Base-by-base conservation (phyloP, 345 rosid species). In the Clausena lansium region DNA sequence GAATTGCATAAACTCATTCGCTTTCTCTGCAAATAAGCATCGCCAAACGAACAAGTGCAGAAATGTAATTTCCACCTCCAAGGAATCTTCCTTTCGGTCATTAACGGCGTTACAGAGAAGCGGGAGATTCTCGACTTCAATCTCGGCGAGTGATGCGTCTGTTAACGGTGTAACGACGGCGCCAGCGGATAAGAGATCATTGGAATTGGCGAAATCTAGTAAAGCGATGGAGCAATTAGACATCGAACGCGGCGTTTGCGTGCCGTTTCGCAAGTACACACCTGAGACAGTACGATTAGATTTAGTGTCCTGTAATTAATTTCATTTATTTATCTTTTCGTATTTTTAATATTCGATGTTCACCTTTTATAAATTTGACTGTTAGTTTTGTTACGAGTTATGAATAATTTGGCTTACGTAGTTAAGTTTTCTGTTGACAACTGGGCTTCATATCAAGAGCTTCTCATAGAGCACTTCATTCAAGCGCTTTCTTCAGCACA, bases 181-280 rank as follows among this genome's bases (percentile, higher is more conserved):
- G 3, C 15, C 64, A 3, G 67, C 35, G 19, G 67, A 71, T 10
- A 58, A 14, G 41, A 76, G 9, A 14, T 69, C 60, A 8, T 14
- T 66, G 63, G 67, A 38, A 28, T 14, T 63, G 2, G 73, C 41
- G 47, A 84, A 77, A 55, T 90, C 97, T 55, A 93, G 91, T 78
- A 71, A 77, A 54, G 98, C 98, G 69, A 66, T 95, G 90, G 98
- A 95, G 62, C 93, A 78, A 86, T 92, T 95, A 17, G 99, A 95
- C 84, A 89, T 95, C 81, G 99, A 95, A 81, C 92, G 99, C 79
- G 98, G 99, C 76, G 99, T 95, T 38, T 95, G 99, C 81, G 84
- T 93, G 73, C 98, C 99, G 1, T 95, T 95, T 86, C 91, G 99
- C 90, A 95, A 95, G 91, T 95, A 95, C 83, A 76, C 98, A 74